These are phyloP conservation scores for Phytophthora tentaculata DNA, from an alignment of 352 stramenopile species.

Conservation along the genomic window DNA sequence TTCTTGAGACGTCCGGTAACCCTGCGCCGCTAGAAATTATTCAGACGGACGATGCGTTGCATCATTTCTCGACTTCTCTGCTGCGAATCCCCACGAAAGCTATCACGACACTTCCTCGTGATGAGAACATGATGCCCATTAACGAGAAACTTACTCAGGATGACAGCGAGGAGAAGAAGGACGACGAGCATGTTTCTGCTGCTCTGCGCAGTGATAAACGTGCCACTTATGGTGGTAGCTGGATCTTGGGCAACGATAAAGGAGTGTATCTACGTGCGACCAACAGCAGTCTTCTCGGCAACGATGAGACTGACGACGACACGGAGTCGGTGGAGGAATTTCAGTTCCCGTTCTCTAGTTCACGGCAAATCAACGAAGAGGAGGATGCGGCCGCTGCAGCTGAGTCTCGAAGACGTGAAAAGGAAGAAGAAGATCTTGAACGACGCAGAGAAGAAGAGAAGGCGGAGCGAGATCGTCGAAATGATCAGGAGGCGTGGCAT, in stretches of 20 bases:
- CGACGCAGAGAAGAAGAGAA: conserved; percentile 43
- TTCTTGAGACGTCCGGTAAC: conserved; percentile 53
- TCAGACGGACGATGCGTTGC: conserved; percentile 62
- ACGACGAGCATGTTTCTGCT: conserved; percentile 3
- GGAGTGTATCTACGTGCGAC: conserved; percentile 77
- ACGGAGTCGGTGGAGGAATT: conserved; percentile 56
- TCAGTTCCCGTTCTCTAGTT: conserved; percentile 52
- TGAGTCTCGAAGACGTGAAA: conserved; percentile 34
- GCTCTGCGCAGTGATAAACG: conserved; percentile 20
- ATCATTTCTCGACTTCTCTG: conserved; percentile 70
- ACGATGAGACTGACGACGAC: conserved; percentile 71
- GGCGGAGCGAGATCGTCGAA: conserved; percentile 45
- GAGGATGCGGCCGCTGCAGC: conserved; percentile 40
- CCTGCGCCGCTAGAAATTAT: conserved; percentile 53
- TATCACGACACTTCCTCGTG: conserved; percentile 80
- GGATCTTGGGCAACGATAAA: conserved; percentile 84
- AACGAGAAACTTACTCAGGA: conserved; percentile 41
- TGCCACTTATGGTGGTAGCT: conserved; percentile 69
- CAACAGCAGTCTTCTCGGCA: conserved; percentile 70
- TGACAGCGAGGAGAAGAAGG: conserved; percentile 30
- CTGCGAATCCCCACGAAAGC: conserved; percentile 73
- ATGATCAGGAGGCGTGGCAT: conserved; percentile 72
- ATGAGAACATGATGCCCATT: conserved; percentile 57
- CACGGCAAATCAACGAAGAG: conserved; percentile 40
- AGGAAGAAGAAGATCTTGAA: conserved; percentile 47